Evolutionary conservation across 441 rosid species (phyloP), one percentile per base, ranked within the genome.

Genomic region (Croton laevigatus): DNA sequence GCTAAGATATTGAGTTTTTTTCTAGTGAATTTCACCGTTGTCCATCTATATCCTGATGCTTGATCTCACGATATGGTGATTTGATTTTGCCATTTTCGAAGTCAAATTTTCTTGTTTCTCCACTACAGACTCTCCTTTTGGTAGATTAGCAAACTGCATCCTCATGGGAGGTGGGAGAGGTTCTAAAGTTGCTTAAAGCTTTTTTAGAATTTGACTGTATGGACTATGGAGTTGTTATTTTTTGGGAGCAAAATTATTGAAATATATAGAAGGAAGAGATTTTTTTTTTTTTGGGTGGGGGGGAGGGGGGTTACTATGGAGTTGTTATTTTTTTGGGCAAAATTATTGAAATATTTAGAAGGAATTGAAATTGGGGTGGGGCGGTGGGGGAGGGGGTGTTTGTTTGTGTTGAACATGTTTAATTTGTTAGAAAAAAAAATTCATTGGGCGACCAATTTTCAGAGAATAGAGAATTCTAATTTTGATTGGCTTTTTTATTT

Each of bases 111-210:
- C 13, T 27, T 27, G 61, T 9, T 12, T 16, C 61, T 58, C 9
- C 40, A 13, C 14, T 37, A 32, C 8, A 27, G 3, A 11, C 37
- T 65, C 8, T 48, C 5, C 34, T 46, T 10, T 20, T 4, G 34
- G n/a, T 49, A 51, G n/a, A 34, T 65, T 32, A 9, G 53, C 8
- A 42, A 55, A 68, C n/a, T 27, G 42, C 63, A 23, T 36, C 20
- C 17, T 52, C 11, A 27, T 13, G 53, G 13, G 38, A 68, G 20
- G 27, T 40, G 44, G 36, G 36, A 63, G 51, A 23, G 22, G 34
- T 37, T 71, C 22, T 20, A 12, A 44, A 19, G 12, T 36, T 59
- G 44, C 61, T 60, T 36, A 36, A 34, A 11, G 59, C 66, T 70
- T 5, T 48, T 71, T 63, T 38, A 19, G 9, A 62, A 23, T 62